Evolutionary conservation across 2,329 filamentous ascomycete genomes (phyloP), one percentile per base, ranked within the genome.

Genomic region (Trichoderma cornu-damae): DNA sequence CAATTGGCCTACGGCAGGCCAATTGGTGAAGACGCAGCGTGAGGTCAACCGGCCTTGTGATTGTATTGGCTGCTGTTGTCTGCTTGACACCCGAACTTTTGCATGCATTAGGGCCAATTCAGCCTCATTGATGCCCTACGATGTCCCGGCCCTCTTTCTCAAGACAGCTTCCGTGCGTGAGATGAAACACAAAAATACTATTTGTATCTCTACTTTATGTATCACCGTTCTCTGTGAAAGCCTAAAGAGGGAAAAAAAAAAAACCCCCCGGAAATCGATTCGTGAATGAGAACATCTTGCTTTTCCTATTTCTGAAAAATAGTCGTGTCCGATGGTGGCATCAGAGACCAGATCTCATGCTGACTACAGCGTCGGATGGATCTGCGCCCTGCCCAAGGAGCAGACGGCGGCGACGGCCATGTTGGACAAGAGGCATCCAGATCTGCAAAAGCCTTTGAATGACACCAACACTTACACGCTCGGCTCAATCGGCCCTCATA

Each of bases 361-460:
- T 2, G 32, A 38, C 16, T 72, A 71, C 40, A 66, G 61, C 1
- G 61, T 72, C 3, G 69, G 65, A 44, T 73, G 69, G 69, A 58
- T 72, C 2, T 68, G 68, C 49, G 69, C 69, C 1, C 58, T 73
- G 2, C 62, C 62, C 1, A 47, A 65, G 42, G 70, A 73, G 50
- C 63, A 67, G 30, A 62, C 67, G 3, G 70, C 67, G 0, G 65
- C 67, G 2, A 60, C 60, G 34, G 64, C 58, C 6, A 64, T 70
- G 63, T 62, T 72, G 0, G 69, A 72, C 40, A 54, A 65, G 14
- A 43, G 56, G 11, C 63, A 72, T 49, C 8, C 18, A 5, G 18
- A 32, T 20, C 26, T 60, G 3, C 63, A 65, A 11, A 54, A 54
- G 22, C 32, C 59, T 16, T n/a, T 7, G 5, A 43, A 18, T 3